Evolutionary conservation across 2,329 filamentous ascomycete species (phyloP).

Genomic region (Cytospora paraplurivora): DNA sequence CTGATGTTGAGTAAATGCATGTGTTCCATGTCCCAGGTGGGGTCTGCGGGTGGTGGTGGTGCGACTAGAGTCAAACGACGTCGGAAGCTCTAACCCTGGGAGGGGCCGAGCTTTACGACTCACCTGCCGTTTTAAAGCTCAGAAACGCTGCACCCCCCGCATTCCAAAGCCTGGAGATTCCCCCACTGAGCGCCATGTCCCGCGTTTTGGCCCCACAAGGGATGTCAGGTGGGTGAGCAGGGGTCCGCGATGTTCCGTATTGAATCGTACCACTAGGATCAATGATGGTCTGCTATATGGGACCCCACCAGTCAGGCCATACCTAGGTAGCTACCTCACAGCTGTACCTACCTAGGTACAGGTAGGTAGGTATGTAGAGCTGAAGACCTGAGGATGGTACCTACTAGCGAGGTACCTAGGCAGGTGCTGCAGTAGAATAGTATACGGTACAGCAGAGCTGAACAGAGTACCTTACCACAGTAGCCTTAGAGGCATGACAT

Average conservation of each 20-base stretch:
- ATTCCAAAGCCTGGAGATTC: conserved; percentile 15
- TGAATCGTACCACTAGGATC: conserved; percentile 19
- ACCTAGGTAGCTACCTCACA: neutral
- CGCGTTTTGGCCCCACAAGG: conserved; percentile 5
- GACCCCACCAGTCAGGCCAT: conserved; percentile 23
- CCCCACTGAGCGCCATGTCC: conserved; percentile 13
- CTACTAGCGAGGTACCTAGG: too few relatives aligned
- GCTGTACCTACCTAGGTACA: too few relatives aligned
- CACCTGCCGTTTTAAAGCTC: neutral
- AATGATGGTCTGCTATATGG: conserved; percentile 20
- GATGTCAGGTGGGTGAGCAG: conserved; percentile 5
- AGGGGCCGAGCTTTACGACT: conserved; percentile 6
- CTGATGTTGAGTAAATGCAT: neutral
- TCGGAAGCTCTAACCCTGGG: conserved; percentile 4
- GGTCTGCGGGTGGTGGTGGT: conserved; percentile 8
- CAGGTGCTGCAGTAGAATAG: too few relatives aligned
- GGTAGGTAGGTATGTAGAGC: too few relatives aligned
- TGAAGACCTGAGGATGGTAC: too few relatives aligned
- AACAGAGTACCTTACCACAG: neutral
- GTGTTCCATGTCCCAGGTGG: conserved; percentile 10
- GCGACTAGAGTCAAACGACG: conserved; percentile 23
- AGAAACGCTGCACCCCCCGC: conserved; percentile 15
- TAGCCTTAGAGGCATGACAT: neutral
- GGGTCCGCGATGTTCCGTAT: conserved; percentile 2
- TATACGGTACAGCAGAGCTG: neutral